These are phyloP conservation scores for Trifolium subterraneum DNA, from an alignment of 306 rosid genomes.

Conservation along the genomic window DNA sequence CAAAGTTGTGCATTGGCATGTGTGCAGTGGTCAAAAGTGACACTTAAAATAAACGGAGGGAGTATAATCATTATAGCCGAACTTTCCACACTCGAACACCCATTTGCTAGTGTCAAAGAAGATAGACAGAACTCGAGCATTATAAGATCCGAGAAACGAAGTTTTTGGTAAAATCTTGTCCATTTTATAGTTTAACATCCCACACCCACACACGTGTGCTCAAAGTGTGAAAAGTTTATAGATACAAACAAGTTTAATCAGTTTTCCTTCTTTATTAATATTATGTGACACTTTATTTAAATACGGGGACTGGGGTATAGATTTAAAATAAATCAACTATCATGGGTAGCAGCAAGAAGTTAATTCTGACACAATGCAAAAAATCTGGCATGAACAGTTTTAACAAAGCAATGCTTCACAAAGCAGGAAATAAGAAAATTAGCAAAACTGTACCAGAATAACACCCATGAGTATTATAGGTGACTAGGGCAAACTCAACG, in stretches of 20 bases:
- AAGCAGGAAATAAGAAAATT: conserved; percentile 26
- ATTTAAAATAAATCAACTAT: conserved; percentile 7
- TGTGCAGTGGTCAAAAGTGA: too few relatives aligned
- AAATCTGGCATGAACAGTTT: not conserved
- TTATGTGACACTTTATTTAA: conserved; percentile 12
- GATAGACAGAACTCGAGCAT: conserved; percentile 28
- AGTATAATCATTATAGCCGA: not conserved
- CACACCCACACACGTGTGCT: not conserved
- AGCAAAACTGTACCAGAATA: conserved; percentile 75
- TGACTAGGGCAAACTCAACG: conserved; percentile 77
- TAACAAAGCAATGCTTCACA: conserved; percentile 27
- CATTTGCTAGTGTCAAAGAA: conserved; percentile 22
- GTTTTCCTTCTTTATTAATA: not conserved
- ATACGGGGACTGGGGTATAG: conserved; percentile 6
- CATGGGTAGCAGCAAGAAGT: conserved; percentile 20
- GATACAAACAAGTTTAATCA: conserved; percentile 24
- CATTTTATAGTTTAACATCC: conserved; percentile 12
- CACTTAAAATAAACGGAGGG: too few relatives aligned
- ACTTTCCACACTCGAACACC: not conserved
- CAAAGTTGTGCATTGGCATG: too few relatives aligned
- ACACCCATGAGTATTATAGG: conserved; percentile 85
- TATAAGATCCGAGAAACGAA: conserved; percentile 31
- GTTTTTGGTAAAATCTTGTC: conserved; percentile 20
- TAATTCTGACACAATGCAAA: conserved; percentile 7
- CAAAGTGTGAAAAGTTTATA: conserved; percentile 14